A percentile compares a stretch with the other conserved stretches of the same genome.
phyloP scores from a whole-genome alignment of 306 rosid species.

The Lathyrus tuberosus region DNA sequence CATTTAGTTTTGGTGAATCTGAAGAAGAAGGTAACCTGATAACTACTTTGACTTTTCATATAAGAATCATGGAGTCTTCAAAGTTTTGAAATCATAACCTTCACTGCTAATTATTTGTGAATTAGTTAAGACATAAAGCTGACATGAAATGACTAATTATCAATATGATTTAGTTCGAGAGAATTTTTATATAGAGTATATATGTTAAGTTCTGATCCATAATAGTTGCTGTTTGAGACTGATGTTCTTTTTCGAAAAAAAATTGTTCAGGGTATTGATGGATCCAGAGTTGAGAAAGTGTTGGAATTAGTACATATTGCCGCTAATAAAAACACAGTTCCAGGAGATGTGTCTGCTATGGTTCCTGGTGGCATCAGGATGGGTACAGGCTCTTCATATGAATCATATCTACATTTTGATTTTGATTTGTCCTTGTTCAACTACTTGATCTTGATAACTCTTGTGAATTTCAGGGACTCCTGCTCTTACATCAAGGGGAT shows the following conservation, averaged over 20 bases:
- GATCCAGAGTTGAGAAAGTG: constrained; percentile 95
- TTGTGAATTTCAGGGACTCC: constrained; percentile 80
- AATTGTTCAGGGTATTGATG: constrained; percentile 76
- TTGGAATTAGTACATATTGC: constrained; percentile 91
- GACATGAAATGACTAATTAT: constrained; percentile 8
- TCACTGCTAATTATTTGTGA: constrained; percentile 6
- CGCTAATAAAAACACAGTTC: constrained; percentile 95
- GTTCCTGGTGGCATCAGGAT: constrained; percentile 99
- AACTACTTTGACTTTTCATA: constrained; percentile 13
- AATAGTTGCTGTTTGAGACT: background rate
- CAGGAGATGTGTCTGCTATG: constrained; percentile 99
- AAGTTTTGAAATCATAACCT: background rate
- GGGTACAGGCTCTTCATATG: constrained; percentile 61
- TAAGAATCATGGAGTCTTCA: constrained; percentile 3
- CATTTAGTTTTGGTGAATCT: constrained; percentile 94
- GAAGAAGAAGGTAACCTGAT: constrained; percentile 74
- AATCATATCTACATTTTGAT: constrained; percentile 22
- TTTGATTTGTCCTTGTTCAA: constrained; percentile 5
- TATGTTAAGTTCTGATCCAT: constrained; percentile 5
- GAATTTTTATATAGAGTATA: background rate
- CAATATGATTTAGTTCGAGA: constrained; percentile 1
- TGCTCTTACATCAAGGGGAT: constrained; percentile 98
- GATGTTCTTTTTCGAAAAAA: background rate
- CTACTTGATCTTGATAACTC: constrained; percentile 34
- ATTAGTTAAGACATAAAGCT: background rate